Evolutionary conservation across 139 green algal genomes (phyloP), one percentile per base, ranked within the genome.

Genomic region (Prasinococcaceae sp.): DNA sequence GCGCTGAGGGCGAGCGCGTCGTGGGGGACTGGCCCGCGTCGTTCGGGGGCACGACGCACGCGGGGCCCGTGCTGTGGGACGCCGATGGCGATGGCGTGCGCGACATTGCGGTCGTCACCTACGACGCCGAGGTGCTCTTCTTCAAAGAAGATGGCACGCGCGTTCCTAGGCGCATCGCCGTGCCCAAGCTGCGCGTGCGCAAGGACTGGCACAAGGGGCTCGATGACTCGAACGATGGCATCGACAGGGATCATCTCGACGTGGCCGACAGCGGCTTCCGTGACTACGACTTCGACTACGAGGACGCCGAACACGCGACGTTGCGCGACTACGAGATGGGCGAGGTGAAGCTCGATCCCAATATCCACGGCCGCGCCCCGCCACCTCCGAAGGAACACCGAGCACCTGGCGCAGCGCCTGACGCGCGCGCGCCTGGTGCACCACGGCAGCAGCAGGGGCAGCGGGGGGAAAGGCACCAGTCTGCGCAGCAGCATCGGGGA

Each of bases 1-100:
- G 76, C 2, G 39, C 47, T 0, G 66, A 87, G 57, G 88, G 88
- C 3, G 84, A 79, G 14, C 72, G 82, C 55, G 71, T 74, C 6
- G 57, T 66, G 14, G 70, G 73, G 65, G 10, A 52, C 17, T 32
- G 14, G 9, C 47, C 47, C 49, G 19, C 47, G 8, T 50, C 47
- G 9, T 55, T 8, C 47, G 9, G n/a, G 12, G 35, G 35, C 35
- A 19, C 12, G 35, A 41, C 14, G 23, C 87, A 96, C 68, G 71
- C 81, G n/a, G 87, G 76, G 2, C 85, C 87, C 1, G 55, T 97
- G 41, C 42, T 94, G 57, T 86, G 80, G 61, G 89, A 97, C 64
- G 62, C 87, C 12, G 81, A 97, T 58, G 63, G 64, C 12, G 85
- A 96, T 51, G 84, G 88, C 19, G 47, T 69, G 29, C 30, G 19